phyloP scores from a whole-genome alignment of 257 asterid species.

The Penstemon newberryi region DNA sequence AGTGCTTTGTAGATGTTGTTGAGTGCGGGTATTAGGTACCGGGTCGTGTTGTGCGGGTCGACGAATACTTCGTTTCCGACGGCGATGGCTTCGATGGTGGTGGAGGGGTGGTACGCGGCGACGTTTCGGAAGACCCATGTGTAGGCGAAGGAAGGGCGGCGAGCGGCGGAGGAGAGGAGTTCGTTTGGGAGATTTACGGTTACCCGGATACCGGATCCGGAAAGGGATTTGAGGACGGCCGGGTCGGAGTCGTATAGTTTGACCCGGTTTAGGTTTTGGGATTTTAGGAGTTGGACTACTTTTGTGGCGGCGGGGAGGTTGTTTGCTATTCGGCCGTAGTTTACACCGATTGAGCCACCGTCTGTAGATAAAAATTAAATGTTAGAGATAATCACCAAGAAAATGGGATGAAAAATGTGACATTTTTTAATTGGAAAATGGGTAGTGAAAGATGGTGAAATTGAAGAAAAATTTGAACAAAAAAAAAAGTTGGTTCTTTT shows the following conservation, averaged over 20 bases:
- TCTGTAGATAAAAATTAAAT: conserved; percentile 24
- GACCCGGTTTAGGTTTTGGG: conserved; percentile 67
- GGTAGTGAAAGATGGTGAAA: neutral
- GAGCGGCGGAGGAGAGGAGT: conserved; percentile 65
- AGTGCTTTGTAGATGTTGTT: conserved; percentile 65
- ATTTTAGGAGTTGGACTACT: conserved; percentile 64
- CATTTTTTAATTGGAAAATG: neutral
- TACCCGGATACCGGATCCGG: conserved; percentile 69
- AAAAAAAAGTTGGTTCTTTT: neutral
- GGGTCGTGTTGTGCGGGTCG: conserved; percentile 70
- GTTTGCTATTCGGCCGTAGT: conserved; percentile 83
- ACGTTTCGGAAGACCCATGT: conserved; percentile 65
- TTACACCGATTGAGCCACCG: conserved; percentile 68
- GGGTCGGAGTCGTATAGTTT: conserved; percentile 87
- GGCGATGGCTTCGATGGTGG: conserved; percentile 76
- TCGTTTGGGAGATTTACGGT: conserved; percentile 89
- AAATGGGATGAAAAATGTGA: neutral
- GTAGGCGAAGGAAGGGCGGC: conserved; percentile 64
- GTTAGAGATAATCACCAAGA: neutral
- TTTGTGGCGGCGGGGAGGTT: conserved; percentile 77
- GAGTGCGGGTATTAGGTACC: conserved; percentile 71
- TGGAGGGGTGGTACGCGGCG: conserved; percentile 63
- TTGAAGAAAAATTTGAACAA: neutral
- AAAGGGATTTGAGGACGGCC: conserved; percentile 68
- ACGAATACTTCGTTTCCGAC: conserved; percentile 95